Conservation (phyloP, 2,329 filamentous ascomycete genomes). For the Fusarium cyanostomum region DNA sequence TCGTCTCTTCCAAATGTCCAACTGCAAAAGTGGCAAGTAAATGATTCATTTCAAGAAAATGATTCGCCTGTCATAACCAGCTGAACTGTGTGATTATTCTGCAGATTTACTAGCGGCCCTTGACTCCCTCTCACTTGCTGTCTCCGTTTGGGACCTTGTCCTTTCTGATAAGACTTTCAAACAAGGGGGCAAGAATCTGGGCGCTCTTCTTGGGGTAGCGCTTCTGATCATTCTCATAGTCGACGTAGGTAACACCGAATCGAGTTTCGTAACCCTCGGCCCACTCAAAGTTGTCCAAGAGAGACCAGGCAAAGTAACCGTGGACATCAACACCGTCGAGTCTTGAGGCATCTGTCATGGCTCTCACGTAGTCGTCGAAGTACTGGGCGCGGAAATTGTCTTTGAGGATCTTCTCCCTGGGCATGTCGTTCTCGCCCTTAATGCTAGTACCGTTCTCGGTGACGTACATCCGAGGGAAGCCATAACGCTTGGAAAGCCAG, state of each 20-base stretch:
- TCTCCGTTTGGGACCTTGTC: conserved; percentile 43
- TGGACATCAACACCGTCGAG: conserved; percentile 81
- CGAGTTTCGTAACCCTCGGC: conserved; percentile 90
- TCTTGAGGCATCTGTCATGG: conserved; percentile 76
- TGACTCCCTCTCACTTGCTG: conserved; percentile 19
- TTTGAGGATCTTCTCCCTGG: conserved; percentile 74
- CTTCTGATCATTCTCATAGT: conserved; percentile 83
- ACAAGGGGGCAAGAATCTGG: conserved; percentile 73
- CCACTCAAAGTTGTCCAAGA: conserved; percentile 93
- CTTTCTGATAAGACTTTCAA: conserved; percentile 75
- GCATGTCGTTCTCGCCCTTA: conserved; percentile 82
- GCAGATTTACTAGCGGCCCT: not conserved
- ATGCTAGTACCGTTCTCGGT: conserved; percentile 90
- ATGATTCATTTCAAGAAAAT: conserved; percentile 6
- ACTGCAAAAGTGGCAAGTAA: not conserved
- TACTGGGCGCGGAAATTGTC: conserved; percentile 86
- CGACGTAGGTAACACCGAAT: conserved; percentile 85
- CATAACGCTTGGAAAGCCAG: conserved; percentile 82
- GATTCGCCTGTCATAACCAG: conserved; percentile 8
- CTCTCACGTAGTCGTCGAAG: conserved; percentile 79
- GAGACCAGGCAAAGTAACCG: conserved; percentile 86
- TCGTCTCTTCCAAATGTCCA: not conserved
- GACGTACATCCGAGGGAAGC: conserved; percentile 80
- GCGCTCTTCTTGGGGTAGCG: conserved; percentile 87
- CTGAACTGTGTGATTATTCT: conserved; percentile 1